Conservation (phyloP, 371 early-diverging fungal genomes). For the Circinella minor region DNA sequence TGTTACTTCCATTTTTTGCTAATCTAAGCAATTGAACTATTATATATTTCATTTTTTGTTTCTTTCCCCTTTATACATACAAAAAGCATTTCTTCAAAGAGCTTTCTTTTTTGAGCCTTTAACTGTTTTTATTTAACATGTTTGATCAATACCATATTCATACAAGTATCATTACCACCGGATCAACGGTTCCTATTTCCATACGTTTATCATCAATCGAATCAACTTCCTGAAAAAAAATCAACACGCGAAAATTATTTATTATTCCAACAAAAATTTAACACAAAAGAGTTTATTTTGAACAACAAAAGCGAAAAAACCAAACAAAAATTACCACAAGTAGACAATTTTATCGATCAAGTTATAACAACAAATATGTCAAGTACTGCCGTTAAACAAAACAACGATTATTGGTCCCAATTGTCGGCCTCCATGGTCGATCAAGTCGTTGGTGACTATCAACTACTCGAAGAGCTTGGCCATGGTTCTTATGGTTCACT, state of each 20-base stretch:
- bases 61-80: not conserved
- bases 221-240: constrained; percentile 9
- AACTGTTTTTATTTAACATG: not conserved
- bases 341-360: not conserved
- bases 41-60: not conserved
- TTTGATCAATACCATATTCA: constrained; percentile 7
- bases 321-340: too few relatives aligned
- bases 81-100: not conserved
- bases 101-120: not conserved
- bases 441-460: constrained; percentile 31
- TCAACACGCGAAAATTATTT: not conserved
- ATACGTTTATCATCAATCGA: not conserved
- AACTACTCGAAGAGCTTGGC: constrained; percentile 58
- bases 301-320: too few relatives aligned
- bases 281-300: too few relatives aligned
- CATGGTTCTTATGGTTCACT: constrained; percentile 65
- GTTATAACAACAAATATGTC: not conserved
- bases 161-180: not conserved
- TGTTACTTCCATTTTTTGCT: not conserved
- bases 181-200: constrained; percentile 10
- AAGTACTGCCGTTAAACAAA: not conserved
- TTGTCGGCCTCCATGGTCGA: constrained; percentile 38
- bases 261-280: too few relatives aligned
- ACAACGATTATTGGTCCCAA: constrained; percentile 36
- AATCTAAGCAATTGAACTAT: not conserved